phyloP scores from a whole-genome alignment of 2,329 filamentous ascomycete species.

The Fusarium nodosum region DNA sequence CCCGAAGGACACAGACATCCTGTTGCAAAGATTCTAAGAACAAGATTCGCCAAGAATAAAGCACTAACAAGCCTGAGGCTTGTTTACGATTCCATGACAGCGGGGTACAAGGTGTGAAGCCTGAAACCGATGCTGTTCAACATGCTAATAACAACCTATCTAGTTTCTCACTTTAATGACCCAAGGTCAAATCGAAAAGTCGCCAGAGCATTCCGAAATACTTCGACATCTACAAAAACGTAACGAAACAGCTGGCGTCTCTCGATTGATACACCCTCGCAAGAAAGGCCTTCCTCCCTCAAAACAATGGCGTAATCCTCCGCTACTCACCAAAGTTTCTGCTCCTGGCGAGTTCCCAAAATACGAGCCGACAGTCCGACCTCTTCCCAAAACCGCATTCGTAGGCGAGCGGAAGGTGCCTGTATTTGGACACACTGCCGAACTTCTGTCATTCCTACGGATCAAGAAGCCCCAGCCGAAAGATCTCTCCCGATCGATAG shows the following conservation, averaged over 20 bases:
- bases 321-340: slow-evolving; percentile 55
- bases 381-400: slow-evolving; percentile 64
- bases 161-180: slow-evolving; percentile 60
- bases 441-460: slow-evolving; percentile 74
- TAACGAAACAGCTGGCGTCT: slow-evolving; percentile 39
- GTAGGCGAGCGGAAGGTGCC: slow-evolving; percentile 63
- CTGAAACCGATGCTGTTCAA: neutral
- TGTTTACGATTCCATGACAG: slow-evolving; percentile 71
- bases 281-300: slow-evolving; percentile 20
- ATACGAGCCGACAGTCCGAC: slow-evolving; percentile 63
- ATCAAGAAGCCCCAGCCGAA: slow-evolving; percentile 74
- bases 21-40: slow-evolving; percentile 70
- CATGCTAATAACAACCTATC: slow-evolving; percentile 10
- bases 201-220: slow-evolving; percentile 59
- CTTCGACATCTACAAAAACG: slow-evolving; percentile 57
- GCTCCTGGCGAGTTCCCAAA: slow-evolving; percentile 56
- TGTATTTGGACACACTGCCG: slow-evolving; percentile 64
- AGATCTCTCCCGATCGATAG: slow-evolving; percentile 69
- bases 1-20: slow-evolving; percentile 56
- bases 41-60: slow-evolving; percentile 72
- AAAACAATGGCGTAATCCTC: slow-evolving; percentile 34
- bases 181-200: slow-evolving; percentile 55
- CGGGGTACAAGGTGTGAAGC: slow-evolving; percentile 73
- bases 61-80: slow-evolving; percentile 70
- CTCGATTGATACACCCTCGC: slow-evolving; percentile 31